phyloP scores from a whole-genome alignment of 805 yeast species.

The Metschnikowia similis region DNA sequence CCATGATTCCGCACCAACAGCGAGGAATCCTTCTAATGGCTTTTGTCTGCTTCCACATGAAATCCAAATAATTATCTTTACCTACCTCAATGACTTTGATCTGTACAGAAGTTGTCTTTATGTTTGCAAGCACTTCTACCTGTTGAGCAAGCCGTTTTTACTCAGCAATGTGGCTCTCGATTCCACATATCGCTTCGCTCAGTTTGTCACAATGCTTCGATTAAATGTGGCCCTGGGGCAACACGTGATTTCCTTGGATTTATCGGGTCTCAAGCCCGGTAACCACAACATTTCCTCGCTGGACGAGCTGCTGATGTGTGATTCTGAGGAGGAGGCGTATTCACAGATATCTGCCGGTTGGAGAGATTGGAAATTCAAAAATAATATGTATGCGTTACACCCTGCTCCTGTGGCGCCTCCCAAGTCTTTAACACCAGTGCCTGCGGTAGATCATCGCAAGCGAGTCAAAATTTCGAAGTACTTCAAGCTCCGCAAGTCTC shows the following conservation, averaged over 20 bases:
- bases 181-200: constrained; percentile 77
- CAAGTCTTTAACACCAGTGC: constrained; percentile 10
- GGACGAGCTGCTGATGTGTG: constrained; percentile 7
- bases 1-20: neutral
- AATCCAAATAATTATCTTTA: constrained; percentile 35
- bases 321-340: constrained; percentile 1
- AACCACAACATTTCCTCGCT: constrained; percentile 19
- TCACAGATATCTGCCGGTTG: constrained; percentile 61
- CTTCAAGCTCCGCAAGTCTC: constrained; percentile 14
- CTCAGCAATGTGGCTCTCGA: constrained; percentile 54
- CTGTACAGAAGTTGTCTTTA: constrained; percentile 41
- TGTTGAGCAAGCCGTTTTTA: constrained; percentile 48
- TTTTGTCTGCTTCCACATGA: constrained; percentile 41
- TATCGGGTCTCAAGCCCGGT: constrained; percentile 45
- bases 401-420: constrained; percentile 17
- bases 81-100: constrained; percentile 30
- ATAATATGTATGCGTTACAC: constrained; percentile 50
- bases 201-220: constrained; percentile 66
- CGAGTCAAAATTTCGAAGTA: constrained; percentile 15
- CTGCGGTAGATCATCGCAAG: constrained; percentile 16
- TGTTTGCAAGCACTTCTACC: constrained; percentile 49
- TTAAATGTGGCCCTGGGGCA: constrained; percentile 52
- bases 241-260: constrained; percentile 53
- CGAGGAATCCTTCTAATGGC: neutral
- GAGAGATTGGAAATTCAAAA: constrained; percentile 86